Percentiles rank a stretch among this genome's conserved stretches.
phyloP scores from a whole-genome alignment of 345 rosid species.

The Lagerstroemia speciosa region DNA sequence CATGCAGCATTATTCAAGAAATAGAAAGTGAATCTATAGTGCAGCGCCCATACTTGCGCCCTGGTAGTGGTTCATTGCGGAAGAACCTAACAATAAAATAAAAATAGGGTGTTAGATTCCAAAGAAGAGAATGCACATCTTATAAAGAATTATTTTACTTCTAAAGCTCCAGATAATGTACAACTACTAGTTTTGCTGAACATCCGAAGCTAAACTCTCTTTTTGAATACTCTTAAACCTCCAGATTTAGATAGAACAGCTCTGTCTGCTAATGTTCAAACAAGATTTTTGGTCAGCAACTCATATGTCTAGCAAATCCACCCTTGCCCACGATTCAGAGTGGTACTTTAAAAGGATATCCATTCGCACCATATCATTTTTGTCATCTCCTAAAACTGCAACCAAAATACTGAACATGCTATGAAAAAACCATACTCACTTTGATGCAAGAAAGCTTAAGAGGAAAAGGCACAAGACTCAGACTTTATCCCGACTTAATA shows the following conservation, averaged over 20 bases:
- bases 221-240: too few species aligned
- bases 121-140: neutral
- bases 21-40: neutral
- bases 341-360: neutral
- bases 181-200: neutral
- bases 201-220: neutral
- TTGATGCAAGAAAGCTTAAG: neutral
- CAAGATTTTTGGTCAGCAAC: neutral
- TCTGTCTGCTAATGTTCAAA: too few species aligned
- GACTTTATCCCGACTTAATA: neutral
- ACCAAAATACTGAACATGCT: neutral
- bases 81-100: conserved; percentile 37
- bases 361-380: neutral
- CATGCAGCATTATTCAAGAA: neutral
- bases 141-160: conserved; percentile 26
- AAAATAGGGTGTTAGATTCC: neutral
- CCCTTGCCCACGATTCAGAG: too few species aligned
- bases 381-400: neutral
- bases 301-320: neutral
- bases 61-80: conserved; percentile 71
- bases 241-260: too few species aligned
- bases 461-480: neutral
- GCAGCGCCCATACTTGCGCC: conserved; percentile 39
- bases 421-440: neutral
- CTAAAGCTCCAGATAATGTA: neutral